Base-by-base conservation (phyloP, 768 basidiomycete genomes). In the Neoboletus magnificus region DNA sequence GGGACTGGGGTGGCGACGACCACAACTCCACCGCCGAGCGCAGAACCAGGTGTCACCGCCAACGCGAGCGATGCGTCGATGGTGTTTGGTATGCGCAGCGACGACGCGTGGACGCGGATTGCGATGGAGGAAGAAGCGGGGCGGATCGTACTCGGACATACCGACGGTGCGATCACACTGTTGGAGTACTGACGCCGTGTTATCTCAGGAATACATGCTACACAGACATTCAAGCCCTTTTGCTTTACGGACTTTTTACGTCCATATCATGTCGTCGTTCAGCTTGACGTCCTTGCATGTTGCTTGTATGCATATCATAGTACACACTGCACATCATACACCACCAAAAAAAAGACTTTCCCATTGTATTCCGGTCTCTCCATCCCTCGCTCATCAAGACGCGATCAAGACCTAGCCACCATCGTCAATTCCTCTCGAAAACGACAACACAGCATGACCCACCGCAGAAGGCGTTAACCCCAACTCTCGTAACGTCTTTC, bases 401-500 rank as follows among this genome's bases (percentile, higher is more conserved):
- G 83, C 83, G 54, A 84, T 81, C 59, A 85, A 75, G 16, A 83
- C 82, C 83, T 85, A 25, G 5, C 35, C 43, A 37, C 44, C 52
- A 32, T 18, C 39, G 39, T 65, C 52, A 63, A 40, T 22, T 8
- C 13, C 0, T 41, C 40, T 45, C 5, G 4, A 4, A 3, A 10
- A 10, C 22, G 4, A 33, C 12, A 9, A 27, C 15, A 29, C 20
- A 2, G 39, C 36, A 44, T 12, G 42, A 36, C 58, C 0, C 18
- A 46, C 93, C 49, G 94, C 93, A 51, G 92, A 94, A 1, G 94
- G 94, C 20, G 93, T 94, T 57, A 98, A 74, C 5, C 92, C 94
- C 29, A 96, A 80, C 53, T 93, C 90, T 55, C 83, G 83, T 61
- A 98, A 69, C 22, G 86, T 85, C 69, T 85, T 87, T n/a, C 79